Evolutionary conservation across 371 early-diverging fungal genomes (phyloP), one percentile per base, ranked within the genome.

Genomic region (Mucor racemosus): DNA sequence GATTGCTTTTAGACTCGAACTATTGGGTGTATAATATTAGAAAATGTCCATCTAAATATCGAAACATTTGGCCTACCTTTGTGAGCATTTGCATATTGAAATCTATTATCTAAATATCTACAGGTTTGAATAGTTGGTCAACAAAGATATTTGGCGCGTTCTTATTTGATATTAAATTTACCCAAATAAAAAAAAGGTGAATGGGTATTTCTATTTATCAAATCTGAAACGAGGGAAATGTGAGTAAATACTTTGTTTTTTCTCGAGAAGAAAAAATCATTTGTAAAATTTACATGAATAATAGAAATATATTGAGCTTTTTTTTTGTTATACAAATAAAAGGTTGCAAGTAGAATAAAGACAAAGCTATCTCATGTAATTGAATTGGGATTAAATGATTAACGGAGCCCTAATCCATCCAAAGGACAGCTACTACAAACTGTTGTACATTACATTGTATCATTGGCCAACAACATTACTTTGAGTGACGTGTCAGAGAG

Each of bases 1-100:
- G 91, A 76, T 93, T 97, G 79, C 96, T 95, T 84, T 96, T 97
- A n/a, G 96, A 94, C 85, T 97, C 97, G 84, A 98, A 98, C 91
- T 98, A 84, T 21, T 44, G 9, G 35, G 9, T 1, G 1, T 53
- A 14, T 11, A 26, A 31, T 26, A 21, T 5, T 31, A 34, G 9
- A 26, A 4, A 35, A 26, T 14, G 14, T 7, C 3, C 31, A 1
- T 15, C 31, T 17, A 38, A 33, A 14, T 17, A 33, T 1, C 15
- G n/a, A 11, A 17, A 26, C 41, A 54, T 56, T 55, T 34, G 3
- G 7, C 10, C 62, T 84, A 91, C 91, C 89, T 92, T 92, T 72
- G 91, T 92, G 67, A 92, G 89, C 92, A 92, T 92, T 86, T 90
- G 91, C 92, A 92, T 92, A 68, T 76, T 88, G 74, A 38, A 44